Conservation (phyloP, 2,329 filamentous ascomycete species). For the Onygenales sp. region DNA sequence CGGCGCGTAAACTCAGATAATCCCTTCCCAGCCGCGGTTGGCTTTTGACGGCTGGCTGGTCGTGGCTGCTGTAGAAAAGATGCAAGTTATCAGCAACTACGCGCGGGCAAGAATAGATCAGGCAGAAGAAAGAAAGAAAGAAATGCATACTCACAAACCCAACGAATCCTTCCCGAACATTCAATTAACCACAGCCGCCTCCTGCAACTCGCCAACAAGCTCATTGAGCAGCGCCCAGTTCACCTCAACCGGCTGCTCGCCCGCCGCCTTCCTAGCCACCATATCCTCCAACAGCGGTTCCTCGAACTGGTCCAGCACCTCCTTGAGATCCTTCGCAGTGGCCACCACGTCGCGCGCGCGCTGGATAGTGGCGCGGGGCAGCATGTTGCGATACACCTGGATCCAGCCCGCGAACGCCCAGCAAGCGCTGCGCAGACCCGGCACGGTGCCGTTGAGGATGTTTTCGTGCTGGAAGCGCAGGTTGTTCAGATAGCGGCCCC, state of each 20-base stretch:
- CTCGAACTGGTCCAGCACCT: background rate
- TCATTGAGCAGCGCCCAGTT: background rate
- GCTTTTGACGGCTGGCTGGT: too few species aligned
- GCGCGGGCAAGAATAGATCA: too few species aligned
- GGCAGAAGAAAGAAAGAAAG: too few species aligned
- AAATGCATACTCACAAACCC: too few species aligned
- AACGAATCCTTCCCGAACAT: too few species aligned
- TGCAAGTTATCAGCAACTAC: too few species aligned
- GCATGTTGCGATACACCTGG: background rate
- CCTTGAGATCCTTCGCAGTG: background rate
- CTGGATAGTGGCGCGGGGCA: background rate
- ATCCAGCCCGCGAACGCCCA: slow-evolving; percentile 1
- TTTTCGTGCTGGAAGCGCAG: slow-evolving; percentile 1
- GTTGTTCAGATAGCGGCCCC: background rate
- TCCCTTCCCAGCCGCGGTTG: too few species aligned
- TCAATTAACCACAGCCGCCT: background rate
- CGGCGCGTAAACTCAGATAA: too few species aligned
- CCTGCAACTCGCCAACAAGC: background rate
- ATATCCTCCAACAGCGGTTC: background rate
- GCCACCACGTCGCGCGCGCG: background rate
- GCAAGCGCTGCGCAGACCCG: background rate
- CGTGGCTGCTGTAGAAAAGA: too few species aligned
- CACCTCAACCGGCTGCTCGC: background rate
- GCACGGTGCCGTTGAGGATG: background rate
- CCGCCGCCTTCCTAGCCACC: background rate